A percentile compares a stretch with the other conserved stretches of the same genome.
These are phyloP conservation scores for Agaricales sp. DNA, from an alignment of 1,284 basidiomycete species.

Conservation along the genomic window DNA sequence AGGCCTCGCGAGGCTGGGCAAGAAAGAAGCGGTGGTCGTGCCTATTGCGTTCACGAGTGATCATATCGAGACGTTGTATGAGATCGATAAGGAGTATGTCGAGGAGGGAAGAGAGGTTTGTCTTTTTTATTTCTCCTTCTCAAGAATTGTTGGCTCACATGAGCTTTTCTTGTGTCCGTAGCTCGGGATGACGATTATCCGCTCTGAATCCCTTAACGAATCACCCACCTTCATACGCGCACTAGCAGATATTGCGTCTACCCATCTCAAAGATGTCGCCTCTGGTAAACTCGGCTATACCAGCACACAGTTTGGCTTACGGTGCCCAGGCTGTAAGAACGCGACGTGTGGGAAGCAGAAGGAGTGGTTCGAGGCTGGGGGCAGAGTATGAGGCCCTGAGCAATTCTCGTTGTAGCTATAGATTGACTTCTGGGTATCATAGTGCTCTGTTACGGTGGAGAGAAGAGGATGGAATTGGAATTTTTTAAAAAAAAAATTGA, in stretches of 20 bases:
- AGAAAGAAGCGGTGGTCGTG: slow-evolving; percentile 82
- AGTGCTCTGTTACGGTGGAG: too few species aligned
- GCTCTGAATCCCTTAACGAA: slow-evolving; percentile 95
- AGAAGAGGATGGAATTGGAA: too few species aligned
- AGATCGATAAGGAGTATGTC: slow-evolving; percentile 90
- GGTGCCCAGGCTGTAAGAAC: slow-evolving; percentile 93
- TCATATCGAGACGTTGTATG: slow-evolving; percentile 98
- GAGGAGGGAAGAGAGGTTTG: slow-evolving; percentile 86
- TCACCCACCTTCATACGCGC: slow-evolving; percentile 98
- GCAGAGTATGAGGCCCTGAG: too few species aligned
- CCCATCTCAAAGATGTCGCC: slow-evolving; percentile 64
- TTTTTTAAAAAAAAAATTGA: too few species aligned
- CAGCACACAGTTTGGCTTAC: slow-evolving; percentile 74
- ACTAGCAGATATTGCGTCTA: slow-evolving; percentile 84
- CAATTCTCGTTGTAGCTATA: too few species aligned
- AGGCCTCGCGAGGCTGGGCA: slow-evolving; percentile 82
- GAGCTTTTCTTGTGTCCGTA: slow-evolving; percentile 24
- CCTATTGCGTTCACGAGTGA: slow-evolving; percentile 99
- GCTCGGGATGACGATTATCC: slow-evolving; percentile 85
- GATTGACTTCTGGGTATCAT: too few species aligned
- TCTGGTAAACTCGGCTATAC: slow-evolving; percentile 47
- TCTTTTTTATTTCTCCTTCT: slow-evolving; percentile 10
- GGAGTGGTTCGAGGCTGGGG: slow-evolving; percentile 54
- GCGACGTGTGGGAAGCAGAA: slow-evolving; percentile 83
- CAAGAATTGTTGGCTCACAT: slow-evolving; percentile 4